Evolutionary conservation across 164 flowering plant genomes (phyloP), one percentile per base, ranked within the genome.

Genomic region (Dillenia suffruticosa): DNA sequence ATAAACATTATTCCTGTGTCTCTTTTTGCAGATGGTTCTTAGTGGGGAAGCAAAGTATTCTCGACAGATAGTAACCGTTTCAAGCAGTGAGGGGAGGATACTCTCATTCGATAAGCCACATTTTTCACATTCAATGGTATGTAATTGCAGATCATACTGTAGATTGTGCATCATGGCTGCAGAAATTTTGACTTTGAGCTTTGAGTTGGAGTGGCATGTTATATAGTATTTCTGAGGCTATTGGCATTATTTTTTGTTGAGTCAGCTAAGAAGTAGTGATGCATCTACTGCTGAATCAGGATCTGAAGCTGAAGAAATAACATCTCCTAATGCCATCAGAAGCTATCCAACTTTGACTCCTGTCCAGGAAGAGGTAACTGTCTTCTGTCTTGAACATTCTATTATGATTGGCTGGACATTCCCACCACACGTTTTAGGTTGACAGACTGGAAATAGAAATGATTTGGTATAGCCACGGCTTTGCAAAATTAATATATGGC

Each of bases 251-350:
- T 13, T 32, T 51, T 46, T 67, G 12, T 59, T 73, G 44, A 43
- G 51, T 56, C 85, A 86, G 93, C 19, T 90, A 16, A 88, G 79
- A 74, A 88, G 94, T 44, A 87, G 98, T 76, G 97, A 90, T 64
- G 83, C 89, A 64, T 93, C 98, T 49, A 88, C 98, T 56, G 98
- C 94, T 15, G 97, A 93, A 73, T 90, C 96, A 12, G 96, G 98
- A 46, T 93, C 97, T 61, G 97, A 93, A 79, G 94, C 95, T 69
- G 98, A 93, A 80, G 97, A 90, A 49, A 81, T 89, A 51, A 70
- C 80, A 49, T 87, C 94, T 44, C 96, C 96, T 22, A 88, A 87
- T 75, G 82, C 97, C 44, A 22, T 66, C 16, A 79, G 73, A 71
- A 84, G 72, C 64, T 85, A 77, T 67, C 68, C 93, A 51, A 87